Base-by-base conservation (phyloP, 1,139 yeast species). In the Saccharomyces hybrid region DNA sequence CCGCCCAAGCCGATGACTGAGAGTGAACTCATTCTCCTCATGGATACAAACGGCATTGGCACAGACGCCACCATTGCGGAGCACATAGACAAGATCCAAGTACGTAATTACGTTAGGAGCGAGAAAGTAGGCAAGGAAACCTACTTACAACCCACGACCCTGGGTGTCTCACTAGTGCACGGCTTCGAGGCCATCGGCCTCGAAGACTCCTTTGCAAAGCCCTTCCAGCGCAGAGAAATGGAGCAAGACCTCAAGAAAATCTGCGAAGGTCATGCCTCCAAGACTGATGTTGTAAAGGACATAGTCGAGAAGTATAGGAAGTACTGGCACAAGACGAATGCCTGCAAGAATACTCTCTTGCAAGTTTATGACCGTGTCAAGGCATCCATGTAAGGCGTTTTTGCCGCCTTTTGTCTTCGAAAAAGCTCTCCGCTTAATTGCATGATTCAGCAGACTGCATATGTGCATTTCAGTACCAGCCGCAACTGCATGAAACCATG, bases 21-120 rank as follows among this genome's bases (percentile, higher is more conserved):
- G 70, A 79, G 97, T 0, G 99, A 93, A 64, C 76, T 95, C 41
- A 89, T 95, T 72, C 86, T 90, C 9, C 73, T 93, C 52, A 95
- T 95, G 99, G 99, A 95, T 73, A 88, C 83, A 5, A 95, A 95
- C 71, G 98, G 98, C 0, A 95, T 95, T 50, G 99, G 99, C 1
- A 95, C 99, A 0, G 99, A 95, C 74, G 99, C 99, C 1, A 95
- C 99, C 0, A 95, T 95, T 73, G 99, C 99, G 0, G 99, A 93
- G 48, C 99, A 95, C 70, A 93, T 95, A 42, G 91, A 87, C 57
- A 91, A 88, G 65, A 83, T 95, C 49, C 73, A 79, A 27, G 69
- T 70, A 9, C 73, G 99, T 54, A 81, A 83, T 32, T 95, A 91
- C 65, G 82, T 88, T 2, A 72, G 73, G 14, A 84, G 84, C 60